Conservation (phyloP, 768 basidiomycete genomes). For the Leccinum broughii region DNA sequence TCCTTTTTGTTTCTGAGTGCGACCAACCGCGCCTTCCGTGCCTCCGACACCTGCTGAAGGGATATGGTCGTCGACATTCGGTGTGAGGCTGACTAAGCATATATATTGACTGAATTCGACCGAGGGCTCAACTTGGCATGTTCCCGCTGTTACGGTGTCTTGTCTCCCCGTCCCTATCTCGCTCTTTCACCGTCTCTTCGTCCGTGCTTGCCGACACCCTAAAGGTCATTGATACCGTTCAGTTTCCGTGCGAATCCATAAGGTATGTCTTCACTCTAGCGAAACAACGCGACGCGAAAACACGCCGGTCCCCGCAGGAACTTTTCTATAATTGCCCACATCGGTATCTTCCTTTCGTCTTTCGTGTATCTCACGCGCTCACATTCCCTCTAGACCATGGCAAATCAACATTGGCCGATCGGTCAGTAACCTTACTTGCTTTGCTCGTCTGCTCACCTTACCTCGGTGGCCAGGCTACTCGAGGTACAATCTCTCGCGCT, state of each 20-base stretch:
- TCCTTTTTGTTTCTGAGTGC: conserved; percentile 75
- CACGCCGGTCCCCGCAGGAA: conserved; percentile 49
- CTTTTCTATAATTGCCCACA: conserved; percentile 96
- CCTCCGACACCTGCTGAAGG: conserved; percentile 75
- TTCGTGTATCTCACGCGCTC: conserved; percentile 3
- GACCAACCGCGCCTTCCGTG: conserved; percentile 76
- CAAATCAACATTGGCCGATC: conserved; percentile 91
- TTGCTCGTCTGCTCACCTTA: background rate
- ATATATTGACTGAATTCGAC: background rate
- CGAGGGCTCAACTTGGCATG: conserved; percentile 22
- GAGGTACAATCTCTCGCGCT: conserved; percentile 50
- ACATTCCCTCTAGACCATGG: conserved; percentile 70
- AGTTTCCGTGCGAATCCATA: conserved; percentile 67
- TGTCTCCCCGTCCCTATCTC: conserved; percentile 6
- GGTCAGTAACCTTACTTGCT: conserved; percentile 43
- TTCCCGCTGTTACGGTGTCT: conserved; percentile 32
- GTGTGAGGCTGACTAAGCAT: conserved; percentile 36
- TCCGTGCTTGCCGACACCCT: conserved; percentile 26
- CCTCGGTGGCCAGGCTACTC: conserved; percentile 51
- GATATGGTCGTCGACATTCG: conserved; percentile 43
- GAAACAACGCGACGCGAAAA: background rate
- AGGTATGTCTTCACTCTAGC: conserved; percentile 44
- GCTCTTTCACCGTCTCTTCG: conserved; percentile 35
- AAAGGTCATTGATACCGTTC: conserved; percentile 51
- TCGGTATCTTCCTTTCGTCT: conserved; percentile 48